Evolutionary conservation across 495 filamentous ascomycete genomes (phyloP).

Genomic region (Penicilliopsis zonata): DNA sequence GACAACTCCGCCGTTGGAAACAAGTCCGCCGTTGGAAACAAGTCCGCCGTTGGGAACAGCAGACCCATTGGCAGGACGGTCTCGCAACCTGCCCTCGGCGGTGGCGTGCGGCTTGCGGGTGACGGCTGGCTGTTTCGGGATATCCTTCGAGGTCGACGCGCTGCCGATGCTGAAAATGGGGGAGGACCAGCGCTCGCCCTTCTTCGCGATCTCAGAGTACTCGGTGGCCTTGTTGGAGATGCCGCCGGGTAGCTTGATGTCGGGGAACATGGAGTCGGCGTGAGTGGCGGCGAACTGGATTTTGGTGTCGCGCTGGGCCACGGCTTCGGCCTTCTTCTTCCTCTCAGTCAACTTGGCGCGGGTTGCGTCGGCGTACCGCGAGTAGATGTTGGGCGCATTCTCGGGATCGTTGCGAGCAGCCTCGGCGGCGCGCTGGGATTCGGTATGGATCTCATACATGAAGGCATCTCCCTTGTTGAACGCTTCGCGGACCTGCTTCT

Average conservation of each 20-base stretch:
- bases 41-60: constrained; percentile 2
- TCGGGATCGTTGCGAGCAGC: constrained; percentile 60
- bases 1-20: constrained; percentile 6
- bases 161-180: constrained; percentile 84
- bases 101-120: constrained; percentile 52
- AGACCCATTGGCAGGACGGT: constrained; percentile 6
- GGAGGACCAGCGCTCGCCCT: constrained; percentile 90
- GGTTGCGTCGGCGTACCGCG: constrained; percentile 63
- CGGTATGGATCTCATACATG: constrained; percentile 63
- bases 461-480: constrained; percentile 60
- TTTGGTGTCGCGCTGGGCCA: constrained; percentile 56
- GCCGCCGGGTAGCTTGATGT: constrained; percentile 78
- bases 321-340: constrained; percentile 56
- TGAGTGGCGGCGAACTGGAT: constrained; percentile 66
- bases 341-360: constrained; percentile 62
- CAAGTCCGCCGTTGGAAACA: constrained; percentile 2
- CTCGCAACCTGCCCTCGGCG: constrained; percentile 10
- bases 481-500: constrained; percentile 75
- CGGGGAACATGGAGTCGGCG: constrained; percentile 81
- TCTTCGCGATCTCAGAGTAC: constrained; percentile 75
- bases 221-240: constrained; percentile 92
- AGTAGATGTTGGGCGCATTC: constrained; percentile 74
- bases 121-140: constrained; percentile 52
- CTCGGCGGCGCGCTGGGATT: constrained; percentile 61
- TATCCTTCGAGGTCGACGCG: constrained; percentile 57